Base-by-base conservation (phyloP, 768 basidiomycete genomes). In the Clitopilus passeckerianus region DNA sequence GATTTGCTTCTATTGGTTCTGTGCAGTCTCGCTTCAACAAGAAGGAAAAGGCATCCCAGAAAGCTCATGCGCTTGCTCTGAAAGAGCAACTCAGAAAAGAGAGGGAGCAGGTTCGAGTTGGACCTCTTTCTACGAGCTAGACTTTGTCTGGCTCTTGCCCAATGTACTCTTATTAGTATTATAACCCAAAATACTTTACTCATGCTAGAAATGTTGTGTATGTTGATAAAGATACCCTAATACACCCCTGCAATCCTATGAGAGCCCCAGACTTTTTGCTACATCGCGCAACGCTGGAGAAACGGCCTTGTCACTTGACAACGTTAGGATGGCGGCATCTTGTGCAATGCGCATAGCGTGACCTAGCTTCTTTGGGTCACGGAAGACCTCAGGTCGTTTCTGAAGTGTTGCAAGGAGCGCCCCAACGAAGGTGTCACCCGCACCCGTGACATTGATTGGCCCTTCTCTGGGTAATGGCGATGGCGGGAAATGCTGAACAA, bases 391-490 rank as follows among this genome's bases (percentile, higher is more conserved):
- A 9, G 77, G 80, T 20, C 77, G 64, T 6, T 77, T 70, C 12
- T 77, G 72, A n/a, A 94, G 71, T 8, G 77, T 75, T 5, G 93
- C 89, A n/a, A 95, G 71, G 30, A 97, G 67, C 1, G 89, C 84
- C 6, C 95, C 95, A 1, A 91, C 94, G 23, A 97, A 82, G 2
- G 91, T 88, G 72, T 98, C 95, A 0, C 95, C 95, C 0, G 92
- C 95, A 1, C 96, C 96, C 0, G 95, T 98, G 8, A 93, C 91
- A 64, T 88, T 95, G 20, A 87, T 73, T 6, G 84, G 64, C 3
- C 60, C 66, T 9, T 82, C 72, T 15, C 75, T 61, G 0, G 71
- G 67, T 16, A 80, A 64, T 7, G 91, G 78, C 5, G 46, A 50
- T 5, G 46, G 46, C 10, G 91, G 84, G 69, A 89, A 93, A 68